Base-by-base conservation (phyloP, 768 basidiomycete genomes). In the Gautieria morchelliformis region DNA sequence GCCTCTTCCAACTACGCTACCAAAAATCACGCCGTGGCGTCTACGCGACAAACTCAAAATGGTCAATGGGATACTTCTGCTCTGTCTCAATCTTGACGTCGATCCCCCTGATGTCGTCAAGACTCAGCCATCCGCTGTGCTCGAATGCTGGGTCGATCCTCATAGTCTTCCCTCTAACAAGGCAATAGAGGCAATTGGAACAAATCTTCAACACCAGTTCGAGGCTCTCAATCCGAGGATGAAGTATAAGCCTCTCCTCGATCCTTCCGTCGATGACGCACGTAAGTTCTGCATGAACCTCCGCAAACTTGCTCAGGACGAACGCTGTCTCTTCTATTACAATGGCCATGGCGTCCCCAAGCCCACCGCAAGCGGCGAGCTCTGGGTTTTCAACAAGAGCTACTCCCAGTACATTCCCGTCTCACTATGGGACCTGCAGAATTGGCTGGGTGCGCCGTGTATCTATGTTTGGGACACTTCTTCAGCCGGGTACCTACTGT, bases 381-480 rank as follows among this genome's bases (percentile, higher is more conserved):
- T 99, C 53, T 99, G 96, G 96, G 94, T 96, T 56, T 99, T 99
- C 75, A 98, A 99, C 70, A 79, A 85, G 65, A 88, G 83, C 63
- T 98, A 98, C 69, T 97, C 96, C 0, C 95, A 99, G 70, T 99
- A 99, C 67, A 98, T 98, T 59, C 96, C 96, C 0, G 89, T 98
- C 11, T 93, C 92, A 17, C 75, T 99, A 42, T 87, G 87, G 69
- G 96, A 99, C 63, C 77, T 99, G 15, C 94, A 98, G 68, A 81
- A 76, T 19, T 97, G 93, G 92, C 74, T 98, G 4, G 93, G 92
- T 6, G 89, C 92, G 0, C 96, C 96, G 0, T 91, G 89, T 32
- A 91, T 98, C 30, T 98, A 94, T 68, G 91, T 99, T 54, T 99
- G 96, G 96, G 96, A 99, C 67, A 97, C 94, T 68, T 94, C 93